Evolutionary conservation across 2,329 filamentous ascomycete species (phyloP).

Genomic region (Penicillium sclerotiorum): DNA sequence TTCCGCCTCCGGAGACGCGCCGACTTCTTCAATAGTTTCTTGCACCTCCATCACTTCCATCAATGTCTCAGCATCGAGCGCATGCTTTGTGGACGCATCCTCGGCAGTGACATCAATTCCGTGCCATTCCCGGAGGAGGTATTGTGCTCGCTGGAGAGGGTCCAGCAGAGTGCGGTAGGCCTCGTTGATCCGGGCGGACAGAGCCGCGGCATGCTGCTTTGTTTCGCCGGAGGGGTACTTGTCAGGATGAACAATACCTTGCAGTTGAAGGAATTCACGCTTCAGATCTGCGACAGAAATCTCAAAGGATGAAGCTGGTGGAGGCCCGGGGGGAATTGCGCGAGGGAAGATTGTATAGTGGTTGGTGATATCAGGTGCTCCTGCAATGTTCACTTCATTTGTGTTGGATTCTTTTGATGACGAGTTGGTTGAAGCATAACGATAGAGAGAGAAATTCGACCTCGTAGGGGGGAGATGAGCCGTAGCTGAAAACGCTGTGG

Average conservation of each 20-base stretch:
- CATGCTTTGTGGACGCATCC: constrained; percentile 72
- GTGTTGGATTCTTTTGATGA: constrained; percentile 6
- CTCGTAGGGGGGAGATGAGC: too few relatives aligned
- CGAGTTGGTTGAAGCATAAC: constrained; percentile 24
- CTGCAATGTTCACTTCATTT: constrained; percentile 12
- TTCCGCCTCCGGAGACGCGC: constrained; percentile 52
- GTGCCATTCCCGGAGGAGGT: constrained; percentile 68
- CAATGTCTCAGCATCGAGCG: constrained; percentile 71
- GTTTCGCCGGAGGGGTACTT: constrained; percentile 51
- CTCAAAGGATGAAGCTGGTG: constrained; percentile 73
- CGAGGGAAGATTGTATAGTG: constrained; percentile 88
- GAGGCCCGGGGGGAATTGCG: constrained; percentile 75
- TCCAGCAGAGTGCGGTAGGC: constrained; percentile 83
- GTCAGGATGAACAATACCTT: constrained; percentile 57
- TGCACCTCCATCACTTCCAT: constrained; percentile 85
- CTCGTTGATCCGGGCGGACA: constrained; percentile 84
- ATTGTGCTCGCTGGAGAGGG: constrained; percentile 83
- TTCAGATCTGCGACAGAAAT: constrained; percentile 72
- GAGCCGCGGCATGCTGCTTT: constrained; percentile 69
- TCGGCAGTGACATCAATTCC: constrained; percentile 73
- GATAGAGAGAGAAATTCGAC: too few relatives aligned
- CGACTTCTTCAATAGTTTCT: constrained; percentile 70
- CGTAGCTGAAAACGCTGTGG: too few relatives aligned
- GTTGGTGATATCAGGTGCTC: constrained; percentile 51
- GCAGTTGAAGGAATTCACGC: constrained; percentile 82